These are phyloP conservation scores for Exophiala sp. DNA, from an alignment of 2,329 filamentous ascomycete species.

Conservation along the genomic window DNA sequence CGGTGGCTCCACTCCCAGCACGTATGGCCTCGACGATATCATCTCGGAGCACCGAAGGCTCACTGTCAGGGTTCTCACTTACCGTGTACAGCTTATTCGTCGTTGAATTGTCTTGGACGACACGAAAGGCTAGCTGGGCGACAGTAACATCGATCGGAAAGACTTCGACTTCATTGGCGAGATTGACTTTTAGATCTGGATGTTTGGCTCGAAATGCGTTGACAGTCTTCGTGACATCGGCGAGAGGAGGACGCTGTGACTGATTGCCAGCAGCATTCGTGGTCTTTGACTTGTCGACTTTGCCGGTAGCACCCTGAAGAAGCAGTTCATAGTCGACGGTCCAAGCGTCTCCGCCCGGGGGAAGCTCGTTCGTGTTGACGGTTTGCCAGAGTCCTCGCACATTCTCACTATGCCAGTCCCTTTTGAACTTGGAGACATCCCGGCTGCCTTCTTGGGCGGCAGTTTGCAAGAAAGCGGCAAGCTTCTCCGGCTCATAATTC, in stretches of 20 bases:
- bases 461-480: conserved; percentile 35
- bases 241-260: conserved; percentile 4
- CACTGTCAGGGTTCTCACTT: conserved; percentile 27
- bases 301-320: conserved; percentile 31
- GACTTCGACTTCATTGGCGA: conserved; percentile 8
- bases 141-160: conserved; percentile 21
- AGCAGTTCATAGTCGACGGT: conserved; percentile 38
- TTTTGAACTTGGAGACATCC: conserved; percentile 37
- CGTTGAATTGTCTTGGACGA: conserved; percentile 26
- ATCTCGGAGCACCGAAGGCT: conserved; percentile 34
- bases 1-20: conserved; percentile 32
- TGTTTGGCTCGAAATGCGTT: conserved; percentile 18
- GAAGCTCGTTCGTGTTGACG: conserved; percentile 34
- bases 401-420: conserved; percentile 38
- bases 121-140: conserved; percentile 34
- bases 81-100: conserved; percentile 34
- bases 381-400: conserved; percentile 37
- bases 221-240: conserved; percentile 11
- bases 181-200: conserved; percentile 16
- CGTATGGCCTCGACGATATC: conserved; percentile 31
- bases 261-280: conserved; percentile 2
- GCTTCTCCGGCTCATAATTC: conserved; percentile 33
- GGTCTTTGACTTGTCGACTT: conserved; percentile 25
- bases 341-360: conserved; percentile 39
- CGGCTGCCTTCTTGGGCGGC: conserved; percentile 35